Evolutionary conservation across 768 basidiomycete genomes (phyloP), one percentile per base, ranked within the genome.

Genomic region (Ephemerocybe angulata): DNA sequence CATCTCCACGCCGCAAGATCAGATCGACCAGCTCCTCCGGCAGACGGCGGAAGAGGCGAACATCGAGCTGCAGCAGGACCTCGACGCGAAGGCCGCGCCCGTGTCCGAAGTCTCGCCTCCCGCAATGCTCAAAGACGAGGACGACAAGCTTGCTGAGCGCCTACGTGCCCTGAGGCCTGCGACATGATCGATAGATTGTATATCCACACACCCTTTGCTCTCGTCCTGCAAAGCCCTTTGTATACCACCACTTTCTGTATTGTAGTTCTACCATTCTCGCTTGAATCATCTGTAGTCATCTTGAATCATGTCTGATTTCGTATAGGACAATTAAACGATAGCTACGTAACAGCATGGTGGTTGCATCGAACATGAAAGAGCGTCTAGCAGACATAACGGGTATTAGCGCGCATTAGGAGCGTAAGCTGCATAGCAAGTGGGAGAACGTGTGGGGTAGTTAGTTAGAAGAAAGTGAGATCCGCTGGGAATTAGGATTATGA

Each of bases 11-110:
- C 97, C 97, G 1, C 93, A 98, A 70, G 97, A 99, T 73, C 95
- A 99, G 69, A 88, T 99, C 66, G 97, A 99, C 67, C 73, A 79
- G 27, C 84, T 98, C 22, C 79, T 99, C 78, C 84, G 87, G 53
- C 93, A 95, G 72, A 94, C 92, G 21, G 97, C 97, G 3, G 97
- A 98, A 67, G 96, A 99, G 70, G 93, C 93, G 22, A 89, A 98
- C 60, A 89, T 99, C 56, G 93, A 99, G 68, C 72, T 97, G 24
- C 87, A 93, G 68, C 97, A 98, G 52, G 93, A 94, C 64, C 78
- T 98, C 28, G 83, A 87, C 19, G 71, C 80, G 44, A 85, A 83
- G 62, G 81, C 86, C 62, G 67, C 84, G 30, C 71, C 76, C 10
- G 70, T 76, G 41, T 76, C 87, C 0, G 85, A 86, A 54, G 65